phyloP scores from a whole-genome alignment of 2,329 filamentous ascomycete species.

The Decorospora gaudefroyi region DNA sequence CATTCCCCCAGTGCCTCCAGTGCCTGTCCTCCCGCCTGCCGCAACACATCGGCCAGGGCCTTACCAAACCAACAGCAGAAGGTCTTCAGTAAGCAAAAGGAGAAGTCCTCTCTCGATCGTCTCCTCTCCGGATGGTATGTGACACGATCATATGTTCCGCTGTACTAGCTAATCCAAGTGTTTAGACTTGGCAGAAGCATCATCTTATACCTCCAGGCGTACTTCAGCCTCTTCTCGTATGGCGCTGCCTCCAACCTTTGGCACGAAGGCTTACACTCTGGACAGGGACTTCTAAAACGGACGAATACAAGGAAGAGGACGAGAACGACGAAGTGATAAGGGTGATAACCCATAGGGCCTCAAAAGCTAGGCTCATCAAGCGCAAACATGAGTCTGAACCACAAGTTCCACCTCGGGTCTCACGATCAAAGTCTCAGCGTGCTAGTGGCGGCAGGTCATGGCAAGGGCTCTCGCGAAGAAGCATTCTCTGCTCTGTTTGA shows the following conservation, averaged over 20 bases:
- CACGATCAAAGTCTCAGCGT: conserved; percentile 5
- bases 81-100: conserved; percentile 18
- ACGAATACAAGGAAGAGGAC: conserved; percentile 5
- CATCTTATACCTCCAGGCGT: conserved; percentile 12
- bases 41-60: conserved; percentile 10
- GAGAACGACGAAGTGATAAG: conserved; percentile 6
- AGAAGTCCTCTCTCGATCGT: conserved; percentile 25
- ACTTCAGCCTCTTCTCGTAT: conserved; percentile 14
- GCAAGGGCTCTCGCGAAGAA: conserved; percentile 9
- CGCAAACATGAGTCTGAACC: conserved; percentile 3
- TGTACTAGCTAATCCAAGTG: background rate
- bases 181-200: conserved; percentile 11
- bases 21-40: conserved; percentile 5
- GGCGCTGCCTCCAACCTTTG: background rate
- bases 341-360: conserved; percentile 1
- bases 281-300: conserved; percentile 9
- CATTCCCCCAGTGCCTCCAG: conserved; percentile 7
- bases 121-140: conserved; percentile 15
- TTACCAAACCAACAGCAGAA: conserved; percentile 11
- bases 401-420: background rate
- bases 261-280: conserved; percentile 1
- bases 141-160: background rate
- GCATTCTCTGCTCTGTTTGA: conserved; percentile 17
- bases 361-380: background rate
- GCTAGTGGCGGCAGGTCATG: conserved; percentile 11